Evolutionary conservation across 2,329 filamentous ascomycete genomes (phyloP).

Genomic region (Penicillium sp.): DNA sequence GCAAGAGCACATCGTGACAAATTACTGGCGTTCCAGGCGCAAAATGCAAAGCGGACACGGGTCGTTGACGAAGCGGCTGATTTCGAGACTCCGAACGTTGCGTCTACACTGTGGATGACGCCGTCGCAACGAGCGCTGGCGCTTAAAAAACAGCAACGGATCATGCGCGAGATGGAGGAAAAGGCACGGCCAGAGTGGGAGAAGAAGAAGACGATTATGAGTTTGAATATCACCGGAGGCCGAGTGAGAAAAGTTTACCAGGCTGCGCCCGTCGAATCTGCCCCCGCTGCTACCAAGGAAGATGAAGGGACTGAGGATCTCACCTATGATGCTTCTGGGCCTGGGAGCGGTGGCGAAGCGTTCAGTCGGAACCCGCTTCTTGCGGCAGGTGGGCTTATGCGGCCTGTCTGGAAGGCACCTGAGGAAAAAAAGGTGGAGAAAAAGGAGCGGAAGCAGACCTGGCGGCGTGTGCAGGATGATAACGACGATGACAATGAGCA

Average conservation of each 20-base stretch:
- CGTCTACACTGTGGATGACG: constrained; percentile 79
- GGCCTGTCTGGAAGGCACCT: constrained; percentile 50
- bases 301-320: constrained; percentile 26
- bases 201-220: constrained; percentile 82
- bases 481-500: constrained; percentile 54
- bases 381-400: constrained; percentile 48
- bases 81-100: constrained; percentile 65
- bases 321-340: constrained; percentile 23
- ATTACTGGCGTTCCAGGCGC: constrained; percentile 79
- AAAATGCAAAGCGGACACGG: constrained; percentile 82
- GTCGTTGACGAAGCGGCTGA: constrained; percentile 85
- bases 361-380: constrained; percentile 53
- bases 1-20: constrained; percentile 81
- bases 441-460: constrained; percentile 46
- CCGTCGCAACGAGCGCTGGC: constrained; percentile 82
- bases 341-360: constrained; percentile 34
- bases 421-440: constrained; percentile 32
- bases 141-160: constrained; percentile 82
- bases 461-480: constrained; percentile 54
- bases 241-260: constrained; percentile 68
- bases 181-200: constrained; percentile 84
- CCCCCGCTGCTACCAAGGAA: constrained; percentile 16
- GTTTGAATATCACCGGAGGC: constrained; percentile 78
- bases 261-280: constrained; percentile 37
- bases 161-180: constrained; percentile 85